Evolutionary conservation across 352 stramenopile species (phyloP), one percentile per base, ranked within the genome.

Genomic region (Phytophthora multivora): DNA sequence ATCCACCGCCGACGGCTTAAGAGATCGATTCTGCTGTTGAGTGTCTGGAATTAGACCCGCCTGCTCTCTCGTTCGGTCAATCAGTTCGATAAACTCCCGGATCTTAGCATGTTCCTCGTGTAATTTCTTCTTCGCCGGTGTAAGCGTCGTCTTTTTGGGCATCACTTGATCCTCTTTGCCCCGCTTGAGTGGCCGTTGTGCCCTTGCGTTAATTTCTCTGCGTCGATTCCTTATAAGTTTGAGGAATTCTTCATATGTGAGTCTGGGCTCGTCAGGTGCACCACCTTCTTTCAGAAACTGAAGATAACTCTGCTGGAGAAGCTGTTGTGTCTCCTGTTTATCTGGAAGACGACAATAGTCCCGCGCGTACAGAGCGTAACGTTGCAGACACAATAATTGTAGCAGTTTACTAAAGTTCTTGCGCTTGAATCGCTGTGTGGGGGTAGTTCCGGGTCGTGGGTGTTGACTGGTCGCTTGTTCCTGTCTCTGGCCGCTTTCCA

Each of bases 331-430:
- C 57, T 79, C 72, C 19, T 67, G 56, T 36, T 81, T 78, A 56
- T 82, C 56, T 2, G 82, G 76, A 4, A 89, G 75, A 21, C 56
- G 62, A 0, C 63, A 69, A 9, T 75, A 64, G 7, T 69, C 58
- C 5, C 70, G 69, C 21, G 67, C 61, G 33, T 75, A 71, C 33
- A 76, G 65, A 5, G 76, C 82, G 51, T 91, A 91, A 4, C 74
- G 66, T 60, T 84, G 65, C 8, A 91, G 74, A 58, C 79, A 77
- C 19, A 86, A 45, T 31, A 89, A 63, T 56, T 91, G 82, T 9
- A 91, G 58, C 47, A 78, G 58, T 54, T 91, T 89, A 59, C 78
- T 89, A 45, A 89, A 80, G 70, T 88, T 89, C 49, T 83, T 88
- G 36, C 82, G 79, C 63, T 91, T 91, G 23, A 73, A 61, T 8